Percentiles rank a stretch among this genome's conserved stretches.
Conservation (phyloP, 2,329 filamentous ascomycete species). For the Chrysoporthe cubensis region DNA sequence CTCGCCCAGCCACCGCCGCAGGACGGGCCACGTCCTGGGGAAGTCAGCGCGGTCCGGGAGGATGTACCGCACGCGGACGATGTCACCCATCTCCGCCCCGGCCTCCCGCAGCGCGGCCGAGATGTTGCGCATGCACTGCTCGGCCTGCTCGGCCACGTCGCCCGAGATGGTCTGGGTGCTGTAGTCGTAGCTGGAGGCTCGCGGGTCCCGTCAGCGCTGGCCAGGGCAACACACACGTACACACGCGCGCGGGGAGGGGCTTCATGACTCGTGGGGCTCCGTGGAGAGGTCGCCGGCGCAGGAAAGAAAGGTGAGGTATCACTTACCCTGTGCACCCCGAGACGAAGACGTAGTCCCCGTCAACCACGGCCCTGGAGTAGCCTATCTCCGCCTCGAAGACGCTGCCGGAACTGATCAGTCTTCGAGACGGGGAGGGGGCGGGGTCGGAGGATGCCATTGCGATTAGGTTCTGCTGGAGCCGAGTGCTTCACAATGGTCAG, state of each 20-base stretch:
- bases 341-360: slow-evolving; percentile 55
- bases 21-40: slow-evolving; percentile 51
- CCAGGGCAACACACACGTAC: no score
- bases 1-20: slow-evolving; percentile 53
- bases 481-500: neutral
- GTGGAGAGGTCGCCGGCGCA: neutral
- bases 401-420: slow-evolving; percentile 52
- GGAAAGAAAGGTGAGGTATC: neutral
- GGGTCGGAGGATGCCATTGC: neutral
- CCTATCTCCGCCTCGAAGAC: slow-evolving; percentile 57
- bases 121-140: slow-evolving; percentile 55
- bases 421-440: slow-evolving; percentile 13
- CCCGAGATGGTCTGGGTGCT: slow-evolving; percentile 48
- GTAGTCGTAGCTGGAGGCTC: slow-evolving; percentile 52
- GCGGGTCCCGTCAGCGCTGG: no score
- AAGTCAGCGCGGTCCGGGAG: slow-evolving; percentile 53
- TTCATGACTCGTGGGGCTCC: neutral
- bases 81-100: slow-evolving; percentile 47
- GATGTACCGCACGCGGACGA: slow-evolving; percentile 58
- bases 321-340: slow-evolving; percentile 58
- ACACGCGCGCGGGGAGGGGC: no score
- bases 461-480: neutral
- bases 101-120: slow-evolving; percentile 49
- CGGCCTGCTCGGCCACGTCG: slow-evolving; percentile 51
- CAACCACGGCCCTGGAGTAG: slow-evolving; percentile 57